A percentile compares a stretch with the other conserved stretches of the same genome.
Conservation (phyloP, 2,329 filamentous ascomycete species). For the Fusarium nurragi region DNA sequence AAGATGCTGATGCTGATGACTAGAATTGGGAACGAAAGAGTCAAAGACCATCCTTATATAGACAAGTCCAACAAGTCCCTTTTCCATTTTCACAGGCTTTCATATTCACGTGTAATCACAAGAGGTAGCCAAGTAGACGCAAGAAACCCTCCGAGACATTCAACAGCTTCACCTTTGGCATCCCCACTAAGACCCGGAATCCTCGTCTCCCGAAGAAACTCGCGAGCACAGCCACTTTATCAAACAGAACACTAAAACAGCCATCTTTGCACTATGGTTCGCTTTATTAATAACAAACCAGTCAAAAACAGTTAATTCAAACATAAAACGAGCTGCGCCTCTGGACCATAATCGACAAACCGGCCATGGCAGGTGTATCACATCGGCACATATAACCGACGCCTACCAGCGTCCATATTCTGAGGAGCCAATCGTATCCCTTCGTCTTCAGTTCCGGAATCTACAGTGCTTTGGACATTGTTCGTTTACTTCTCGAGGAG, state of each 20-base stretch:
- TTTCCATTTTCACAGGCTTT: background rate
- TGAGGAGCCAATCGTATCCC: constrained; percentile 5
- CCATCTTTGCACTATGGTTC: background rate
- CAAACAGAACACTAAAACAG: constrained; percentile 15
- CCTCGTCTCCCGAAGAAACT: constrained; percentile 1
- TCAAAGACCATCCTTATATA: constrained; percentile 2
- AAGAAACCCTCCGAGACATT: constrained; percentile 6
- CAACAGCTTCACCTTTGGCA: constrained; percentile 49
- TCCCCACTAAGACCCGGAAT: constrained; percentile 11
- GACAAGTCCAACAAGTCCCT: background rate
- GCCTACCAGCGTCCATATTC: background rate
- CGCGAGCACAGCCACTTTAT: constrained; percentile 11
- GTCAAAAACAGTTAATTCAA: background rate
- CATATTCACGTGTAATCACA: background rate
- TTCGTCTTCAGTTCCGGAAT: constrained; percentile 12
- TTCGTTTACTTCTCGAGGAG: background rate
- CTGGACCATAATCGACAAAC: background rate
- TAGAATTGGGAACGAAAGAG: background rate
- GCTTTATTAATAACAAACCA: background rate
- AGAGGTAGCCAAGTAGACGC: background rate
- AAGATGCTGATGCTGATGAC: constrained; percentile 7
- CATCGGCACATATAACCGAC: background rate
- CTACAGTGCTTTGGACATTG: background rate
- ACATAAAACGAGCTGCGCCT: background rate
- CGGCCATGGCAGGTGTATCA: background rate